Evolutionary conservation across 116 monocot genomes (phyloP).

Genomic region (Trichopus zeylanicus): DNA sequence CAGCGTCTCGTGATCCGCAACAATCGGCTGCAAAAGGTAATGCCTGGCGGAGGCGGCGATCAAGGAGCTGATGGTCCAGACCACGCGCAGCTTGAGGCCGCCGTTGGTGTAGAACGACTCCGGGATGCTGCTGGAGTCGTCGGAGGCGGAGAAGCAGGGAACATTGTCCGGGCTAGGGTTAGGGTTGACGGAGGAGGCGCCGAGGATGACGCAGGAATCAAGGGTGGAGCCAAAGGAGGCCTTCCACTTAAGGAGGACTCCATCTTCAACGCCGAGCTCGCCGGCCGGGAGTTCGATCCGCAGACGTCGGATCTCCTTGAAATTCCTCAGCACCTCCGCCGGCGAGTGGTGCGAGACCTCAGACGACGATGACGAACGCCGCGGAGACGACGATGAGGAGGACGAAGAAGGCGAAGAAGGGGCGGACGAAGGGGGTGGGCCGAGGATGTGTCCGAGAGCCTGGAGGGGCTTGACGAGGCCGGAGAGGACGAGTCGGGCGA

Average conservation of each 20-base stretch:
- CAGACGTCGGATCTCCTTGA: conserved; percentile 56
- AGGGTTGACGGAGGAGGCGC: conserved; percentile 41
- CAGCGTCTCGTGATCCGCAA: conserved; percentile 52
- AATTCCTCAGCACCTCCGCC: conserved; percentile 57
- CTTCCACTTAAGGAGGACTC: conserved; percentile 68
- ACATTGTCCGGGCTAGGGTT: neutral
- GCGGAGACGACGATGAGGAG: conserved; percentile 9
- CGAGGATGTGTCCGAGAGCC: conserved; percentile 26
- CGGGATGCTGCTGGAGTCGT: conserved; percentile 32
- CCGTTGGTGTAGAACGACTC: conserved; percentile 64
- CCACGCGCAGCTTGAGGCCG: conserved; percentile 58
- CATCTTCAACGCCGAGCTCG: conserved; percentile 62
- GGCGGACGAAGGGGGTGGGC: conserved; percentile 7
- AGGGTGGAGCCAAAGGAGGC: conserved; percentile 37
- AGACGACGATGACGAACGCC: conserved; percentile 6
- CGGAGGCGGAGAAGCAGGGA: neutral
- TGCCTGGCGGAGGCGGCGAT: conserved; percentile 82
- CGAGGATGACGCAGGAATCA: conserved; percentile 33
- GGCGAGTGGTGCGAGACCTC: conserved; percentile 80
- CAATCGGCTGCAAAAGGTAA: conserved; percentile 61
- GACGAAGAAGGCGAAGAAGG: neutral
- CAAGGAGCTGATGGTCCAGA: conserved; percentile 81
- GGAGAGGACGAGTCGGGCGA: conserved; percentile 21
- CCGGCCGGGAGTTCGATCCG: conserved; percentile 67
- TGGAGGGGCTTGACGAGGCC: conserved; percentile 22